phyloP scores from a whole-genome alignment of 148 eudicot genomes.

The Silene conica region DNA sequence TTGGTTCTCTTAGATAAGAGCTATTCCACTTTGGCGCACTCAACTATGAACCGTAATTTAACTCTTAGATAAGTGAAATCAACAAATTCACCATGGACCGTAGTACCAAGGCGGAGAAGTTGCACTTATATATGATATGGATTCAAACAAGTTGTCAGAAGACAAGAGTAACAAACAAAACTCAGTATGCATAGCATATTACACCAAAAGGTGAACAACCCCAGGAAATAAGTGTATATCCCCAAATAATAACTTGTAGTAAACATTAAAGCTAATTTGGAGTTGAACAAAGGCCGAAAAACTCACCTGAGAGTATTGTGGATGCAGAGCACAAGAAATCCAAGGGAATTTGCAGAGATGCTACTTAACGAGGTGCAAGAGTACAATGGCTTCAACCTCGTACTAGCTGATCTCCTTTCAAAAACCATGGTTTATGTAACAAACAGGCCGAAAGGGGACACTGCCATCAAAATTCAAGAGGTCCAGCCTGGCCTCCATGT shows the following conservation, averaged over 20 bases:
- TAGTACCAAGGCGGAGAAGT: background rate
- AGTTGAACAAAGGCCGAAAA: background rate
- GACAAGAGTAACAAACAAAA: too few species aligned
- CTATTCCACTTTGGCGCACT: background rate
- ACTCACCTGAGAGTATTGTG: background rate
- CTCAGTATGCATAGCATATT: too few species aligned
- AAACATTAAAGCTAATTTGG: background rate
- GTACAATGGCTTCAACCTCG: conserved; percentile 66
- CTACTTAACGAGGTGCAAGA: conserved; percentile 46
- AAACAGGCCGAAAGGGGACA: conserved; percentile 53
- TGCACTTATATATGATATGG: background rate
- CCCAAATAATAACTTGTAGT: background rate
- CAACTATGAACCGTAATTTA: too few species aligned
- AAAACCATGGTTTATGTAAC: conserved; percentile 62
- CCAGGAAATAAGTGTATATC: background rate
- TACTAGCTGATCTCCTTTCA: conserved; percentile 49
- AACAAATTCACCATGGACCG: background rate
- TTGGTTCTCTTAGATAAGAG: too few species aligned
- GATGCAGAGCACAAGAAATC: conserved; percentile 49
- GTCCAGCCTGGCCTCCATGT: conserved; percentile 66
- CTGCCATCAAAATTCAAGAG: conserved; percentile 32
- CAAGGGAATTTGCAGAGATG: conserved; percentile 54
- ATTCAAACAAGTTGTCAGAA: too few species aligned
- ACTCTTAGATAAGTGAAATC: too few species aligned
- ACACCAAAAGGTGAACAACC: background rate